Conservation (phyloP, 805 yeast genomes). For the Tetrapisispora nanseiensis region DNA sequence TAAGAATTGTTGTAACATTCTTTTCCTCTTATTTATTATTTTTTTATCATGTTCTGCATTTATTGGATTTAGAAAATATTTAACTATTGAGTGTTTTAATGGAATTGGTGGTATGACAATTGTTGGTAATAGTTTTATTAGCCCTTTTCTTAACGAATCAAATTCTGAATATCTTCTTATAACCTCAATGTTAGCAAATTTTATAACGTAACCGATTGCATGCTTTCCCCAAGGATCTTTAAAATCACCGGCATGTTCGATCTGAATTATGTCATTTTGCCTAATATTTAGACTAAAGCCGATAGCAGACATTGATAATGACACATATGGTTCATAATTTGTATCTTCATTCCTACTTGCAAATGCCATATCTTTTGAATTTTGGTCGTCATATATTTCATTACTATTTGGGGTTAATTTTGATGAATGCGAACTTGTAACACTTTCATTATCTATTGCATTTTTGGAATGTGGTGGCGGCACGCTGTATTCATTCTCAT, state of each 20-base stretch:
- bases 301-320: conserved; percentile 23
- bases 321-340: conserved; percentile 19
- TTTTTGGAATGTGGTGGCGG: background rate
- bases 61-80: conserved; percentile 35
- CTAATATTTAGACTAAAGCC: conserved; percentile 1
- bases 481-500: background rate
- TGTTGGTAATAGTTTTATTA: conserved; percentile 69
- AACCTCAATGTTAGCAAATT: conserved; percentile 47
- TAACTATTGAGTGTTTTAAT: conserved; percentile 59
- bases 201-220: conserved; percentile 76
- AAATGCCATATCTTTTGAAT: background rate
- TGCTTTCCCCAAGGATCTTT: conserved; percentile 69
- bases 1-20: conserved; percentile 67
- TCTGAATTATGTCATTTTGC: conserved; percentile 29
- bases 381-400: too few relatives aligned
- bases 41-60: conserved; percentile 35
- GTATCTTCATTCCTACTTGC: background rate
- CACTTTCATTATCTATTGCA: background rate
- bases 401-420: background rate
- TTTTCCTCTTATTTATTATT: conserved; percentile 57
- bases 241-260: conserved; percentile 77
- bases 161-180: conserved; percentile 89
- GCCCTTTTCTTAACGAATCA: conserved; percentile 64
- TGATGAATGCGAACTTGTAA: background rate
- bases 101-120: conserved; percentile 90